A percentile compares a stretch with the other conserved stretches of the same genome.
These are phyloP conservation scores for Allium sativum DNA, from an alignment of 106 monocot genomes.

Conservation along the genomic window DNA sequence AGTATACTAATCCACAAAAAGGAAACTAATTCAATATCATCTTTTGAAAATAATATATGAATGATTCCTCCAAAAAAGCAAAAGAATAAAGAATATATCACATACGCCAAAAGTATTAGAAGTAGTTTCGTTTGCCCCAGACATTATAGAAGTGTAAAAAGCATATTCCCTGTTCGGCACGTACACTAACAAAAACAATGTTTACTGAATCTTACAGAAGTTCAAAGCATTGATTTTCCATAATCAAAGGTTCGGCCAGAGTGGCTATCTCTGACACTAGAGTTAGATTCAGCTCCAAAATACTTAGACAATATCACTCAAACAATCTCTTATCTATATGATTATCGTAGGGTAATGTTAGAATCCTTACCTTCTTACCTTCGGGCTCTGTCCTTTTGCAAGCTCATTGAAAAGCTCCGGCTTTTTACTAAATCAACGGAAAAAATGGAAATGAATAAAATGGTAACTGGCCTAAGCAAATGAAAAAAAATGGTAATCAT, in stretches of 20 bases:
- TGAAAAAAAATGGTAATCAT: background rate
- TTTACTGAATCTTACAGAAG: too few species aligned
- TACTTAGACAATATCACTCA: background rate
- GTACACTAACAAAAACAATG: too few species aligned
- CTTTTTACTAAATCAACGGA: slow-evolving; percentile 37
- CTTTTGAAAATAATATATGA: too few species aligned
- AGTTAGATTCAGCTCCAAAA: background rate
- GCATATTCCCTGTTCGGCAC: too few species aligned
- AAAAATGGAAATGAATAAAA: background rate
- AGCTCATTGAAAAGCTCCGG: slow-evolving; percentile 48
- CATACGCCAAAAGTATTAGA: background rate
- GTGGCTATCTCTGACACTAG: background rate
- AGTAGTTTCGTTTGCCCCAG: background rate
- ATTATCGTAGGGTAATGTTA: background rate
- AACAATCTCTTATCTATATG: background rate
- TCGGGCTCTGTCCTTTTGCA: slow-evolving; percentile 37
- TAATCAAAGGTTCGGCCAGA: background rate
- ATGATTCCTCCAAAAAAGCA: too few species aligned
- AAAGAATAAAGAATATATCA: too few species aligned
- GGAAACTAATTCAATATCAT: too few species aligned
- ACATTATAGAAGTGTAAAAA: background rate
- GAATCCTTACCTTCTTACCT: slow-evolving; percentile 33
- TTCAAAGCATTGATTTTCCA: background rate
- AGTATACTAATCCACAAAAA: too few species aligned
- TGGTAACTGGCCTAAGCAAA: background rate